Conservation (phyloP, 768 basidiomycete species). For the Rhodotorula sphaerocarpa region DNA sequence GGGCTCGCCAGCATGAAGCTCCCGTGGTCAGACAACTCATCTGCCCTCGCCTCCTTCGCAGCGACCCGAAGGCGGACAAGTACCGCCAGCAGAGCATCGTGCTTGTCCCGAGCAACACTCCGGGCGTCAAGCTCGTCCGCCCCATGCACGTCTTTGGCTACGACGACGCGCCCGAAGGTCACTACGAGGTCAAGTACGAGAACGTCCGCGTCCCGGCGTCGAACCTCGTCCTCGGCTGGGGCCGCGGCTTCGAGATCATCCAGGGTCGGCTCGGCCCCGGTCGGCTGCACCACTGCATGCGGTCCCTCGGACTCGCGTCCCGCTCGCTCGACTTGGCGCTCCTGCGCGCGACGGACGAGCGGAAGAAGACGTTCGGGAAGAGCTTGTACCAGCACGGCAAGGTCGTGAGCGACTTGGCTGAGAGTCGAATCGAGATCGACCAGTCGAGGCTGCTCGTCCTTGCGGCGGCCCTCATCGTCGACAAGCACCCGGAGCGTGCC, state of each 20-base stretch:
- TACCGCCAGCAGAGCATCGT: constrained; percentile 89
- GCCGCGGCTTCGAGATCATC: constrained; percentile 90
- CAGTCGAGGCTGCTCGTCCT: constrained; percentile 75
- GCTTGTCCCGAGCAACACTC: constrained; percentile 77
- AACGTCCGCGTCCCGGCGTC: constrained; percentile 79
- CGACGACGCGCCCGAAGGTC: constrained; percentile 60
- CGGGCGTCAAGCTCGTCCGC: constrained; percentile 81
- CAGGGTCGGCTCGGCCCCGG: constrained; percentile 77
- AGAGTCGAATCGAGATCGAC: constrained; percentile 89
- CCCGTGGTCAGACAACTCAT: too few relatives aligned
- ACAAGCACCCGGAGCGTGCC: constrained; percentile 84
- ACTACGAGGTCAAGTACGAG: constrained; percentile 89
- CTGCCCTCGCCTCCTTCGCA: background rate
- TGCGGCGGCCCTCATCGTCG: constrained; percentile 61
- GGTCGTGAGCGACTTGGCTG: constrained; percentile 82
- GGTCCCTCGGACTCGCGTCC: constrained; percentile 81
- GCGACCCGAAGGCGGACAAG: constrained; percentile 49
- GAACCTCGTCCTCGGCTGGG: constrained; percentile 85
- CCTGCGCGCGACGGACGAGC: constrained; percentile 82
- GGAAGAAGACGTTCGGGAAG: constrained; percentile 88
- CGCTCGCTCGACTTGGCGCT: constrained; percentile 79
- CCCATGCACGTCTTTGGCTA: constrained; percentile 63
- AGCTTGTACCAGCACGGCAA: constrained; percentile 79
- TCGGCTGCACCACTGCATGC: constrained; percentile 55
- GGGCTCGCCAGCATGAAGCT: too few relatives aligned